Evolutionary conservation across 345 rosid genomes (phyloP), one percentile per base, ranked within the genome.

Genomic region (Xanthoceras sorbifolium): DNA sequence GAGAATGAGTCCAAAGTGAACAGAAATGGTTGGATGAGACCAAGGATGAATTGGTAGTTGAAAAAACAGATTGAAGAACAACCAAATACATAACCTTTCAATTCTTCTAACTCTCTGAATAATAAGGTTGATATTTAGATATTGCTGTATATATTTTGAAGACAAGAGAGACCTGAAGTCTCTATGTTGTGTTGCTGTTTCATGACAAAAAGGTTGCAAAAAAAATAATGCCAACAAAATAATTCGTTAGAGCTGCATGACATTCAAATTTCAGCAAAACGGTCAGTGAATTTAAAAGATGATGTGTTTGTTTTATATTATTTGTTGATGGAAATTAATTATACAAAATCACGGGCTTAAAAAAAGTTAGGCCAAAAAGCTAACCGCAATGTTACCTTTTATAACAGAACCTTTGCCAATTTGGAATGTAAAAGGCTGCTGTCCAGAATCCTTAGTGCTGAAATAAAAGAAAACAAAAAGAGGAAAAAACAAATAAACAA

Each of bases 391-490:
- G 14, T 44, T 76, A 90, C 97, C 98, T 88, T 90, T 94, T 55
- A 94, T 90, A 66, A 94, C 98, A 34, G 84, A 74, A 68, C 98
- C 99, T 80, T 84, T 78, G 74, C 99, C 99, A 67, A 94, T 90
- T 66, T 86, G 86, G 85, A 95, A 95, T 3, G 91, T 64, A 86
- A 95, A 95, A 65, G 98, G 98, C 77, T 86, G 42, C 80, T 91
- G 93, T 15, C 96, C 97, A 25, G 82, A 77, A 76, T 95, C 99
- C 90, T 91, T 95, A 0, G 99, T 95, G 87, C 98, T 95, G 75
- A 75, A 78, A 75, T 3, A 61, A 59, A 79, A 72, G 64, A 74
- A 71, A 76, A 26, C 42, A 1, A 26, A 77, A 9, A 78, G 52
- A 31, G 67, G 36, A 82, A 48, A 52, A 31, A 61, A 1, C 18